phyloP scores from a whole-genome alignment of 805 yeast genomes.

The Candida silvicultrix region DNA sequence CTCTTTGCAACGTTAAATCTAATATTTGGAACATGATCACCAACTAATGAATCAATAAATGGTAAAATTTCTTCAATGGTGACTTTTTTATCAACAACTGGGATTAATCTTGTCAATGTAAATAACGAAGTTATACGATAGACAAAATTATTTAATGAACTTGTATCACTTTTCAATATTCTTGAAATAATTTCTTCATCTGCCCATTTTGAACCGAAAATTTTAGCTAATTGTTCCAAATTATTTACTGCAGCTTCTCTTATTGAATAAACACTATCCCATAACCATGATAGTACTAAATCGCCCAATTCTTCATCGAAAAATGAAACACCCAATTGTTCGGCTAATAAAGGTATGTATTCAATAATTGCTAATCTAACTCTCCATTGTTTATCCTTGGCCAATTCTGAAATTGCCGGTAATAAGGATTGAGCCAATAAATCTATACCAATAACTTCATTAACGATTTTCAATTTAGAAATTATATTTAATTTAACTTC shows the following conservation, averaged over 20 bases:
- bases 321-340: slow-evolving; percentile 88
- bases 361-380: slow-evolving; percentile 95
- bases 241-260: slow-evolving; percentile 94
- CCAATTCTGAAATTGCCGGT: slow-evolving; percentile 94
- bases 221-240: slow-evolving; percentile 69
- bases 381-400: slow-evolving; percentile 97
- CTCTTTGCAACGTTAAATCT: slow-evolving; percentile 93
- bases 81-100: slow-evolving; percentile 55
- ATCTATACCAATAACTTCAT: slow-evolving; percentile 91
- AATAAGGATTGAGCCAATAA: slow-evolving; percentile 77
- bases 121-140: slow-evolving; percentile 88
- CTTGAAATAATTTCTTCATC: slow-evolving; percentile 74
- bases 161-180: slow-evolving; percentile 44
- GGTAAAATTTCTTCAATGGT: slow-evolving; percentile 69
- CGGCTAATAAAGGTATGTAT: slow-evolving; percentile 90
- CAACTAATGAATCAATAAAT: slow-evolving; percentile 62
- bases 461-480: slow-evolving; percentile 84
- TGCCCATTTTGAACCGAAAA: slow-evolving; percentile 94
- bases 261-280: slow-evolving; percentile 96
- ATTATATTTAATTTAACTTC: slow-evolving; percentile 94
- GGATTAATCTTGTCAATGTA: slow-evolving; percentile 77
- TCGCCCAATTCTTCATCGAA: slow-evolving; percentile 89
- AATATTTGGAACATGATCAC: slow-evolving; percentile 89
- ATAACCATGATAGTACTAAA: slow-evolving; percentile 93
- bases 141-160: slow-evolving; percentile 58